Base-by-base conservation (phyloP, 805 yeast genomes). In the Yarrowia porcina region DNA sequence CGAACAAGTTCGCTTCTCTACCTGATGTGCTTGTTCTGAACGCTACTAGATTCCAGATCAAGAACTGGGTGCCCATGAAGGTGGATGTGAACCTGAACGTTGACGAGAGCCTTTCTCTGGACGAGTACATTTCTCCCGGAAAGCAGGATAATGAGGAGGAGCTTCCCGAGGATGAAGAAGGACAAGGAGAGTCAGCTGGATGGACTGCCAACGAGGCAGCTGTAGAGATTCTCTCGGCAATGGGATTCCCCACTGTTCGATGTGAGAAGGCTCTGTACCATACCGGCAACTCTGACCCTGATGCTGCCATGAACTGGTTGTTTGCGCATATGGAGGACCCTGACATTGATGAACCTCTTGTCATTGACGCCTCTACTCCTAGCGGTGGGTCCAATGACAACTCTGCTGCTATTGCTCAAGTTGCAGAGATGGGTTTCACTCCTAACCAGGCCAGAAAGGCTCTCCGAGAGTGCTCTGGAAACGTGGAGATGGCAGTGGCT, bases 41-140 rank as follows among this genome's bases (percentile, higher is more conserved):
- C 65, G 89, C 90, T 2, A 87, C 90, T 65, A 80, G 98, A 69
- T 90, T 93, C 63, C 85, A 87, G 66, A 75, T 96, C 36, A 88
- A 86, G 45, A 90, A 90, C 70, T 94, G 97, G 98, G 88, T 85
- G 1, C 97, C 98, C 0, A 78, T 83, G 0, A 94, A 94, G 72
- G 79, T 89, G 0, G 87, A 85, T 65, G 89, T 87, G 5, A 96
- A 96, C 2, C 79, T 93, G 13, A 73, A 69, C 57, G 66, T 83
- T 70, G 76, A 87, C 71, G 75, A 79, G 63, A 70, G 73, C 2
- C 64, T 72, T 0, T 78, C 81, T 64, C 65, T 93, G 1, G 72
- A 77, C 1, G 65, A 68, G 1, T 82, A 75, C 64, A 64, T 70
- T 20, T 73, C 85, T 0, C 71, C 74, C 1, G 85, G 82, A 1